Evolutionary conservation across 2,329 filamentous ascomycete species (phyloP).

Genomic region (Penicillium vulpinum): DNA sequence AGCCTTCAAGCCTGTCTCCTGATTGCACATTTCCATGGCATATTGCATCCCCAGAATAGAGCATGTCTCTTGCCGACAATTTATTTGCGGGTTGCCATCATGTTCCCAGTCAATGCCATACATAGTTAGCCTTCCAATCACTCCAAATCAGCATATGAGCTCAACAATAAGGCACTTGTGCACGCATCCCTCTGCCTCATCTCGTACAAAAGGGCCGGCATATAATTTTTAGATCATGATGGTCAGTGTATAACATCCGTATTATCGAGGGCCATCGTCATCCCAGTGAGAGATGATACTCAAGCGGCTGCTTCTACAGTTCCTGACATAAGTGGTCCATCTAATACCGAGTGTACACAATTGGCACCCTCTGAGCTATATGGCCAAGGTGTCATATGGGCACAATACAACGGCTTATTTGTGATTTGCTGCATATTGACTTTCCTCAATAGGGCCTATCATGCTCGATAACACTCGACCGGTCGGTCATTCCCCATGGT

Average conservation of each 20-base stretch:
- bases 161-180: background rate
- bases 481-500: background rate
- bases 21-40: background rate
- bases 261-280: background rate
- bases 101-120: background rate
- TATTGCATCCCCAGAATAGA: background rate
- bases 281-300: background rate
- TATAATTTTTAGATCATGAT: background rate
- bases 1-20: background rate
- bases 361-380: background rate
- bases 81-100: background rate
- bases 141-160: background rate
- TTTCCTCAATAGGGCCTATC: background rate
- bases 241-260: background rate
- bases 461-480: background rate
- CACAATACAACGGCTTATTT: background rate
- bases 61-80: background rate
- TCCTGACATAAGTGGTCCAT: background rate
- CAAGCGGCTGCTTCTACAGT: background rate
- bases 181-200: background rate
- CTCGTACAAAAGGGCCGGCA: background rate
- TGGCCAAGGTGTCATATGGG: background rate
- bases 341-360: background rate
- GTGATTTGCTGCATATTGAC: background rate
- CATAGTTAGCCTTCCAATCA: background rate